Evolutionary conservation across 371 early-diverging fungal genomes (phyloP).

Genomic region (Mucor saturninus): DNA sequence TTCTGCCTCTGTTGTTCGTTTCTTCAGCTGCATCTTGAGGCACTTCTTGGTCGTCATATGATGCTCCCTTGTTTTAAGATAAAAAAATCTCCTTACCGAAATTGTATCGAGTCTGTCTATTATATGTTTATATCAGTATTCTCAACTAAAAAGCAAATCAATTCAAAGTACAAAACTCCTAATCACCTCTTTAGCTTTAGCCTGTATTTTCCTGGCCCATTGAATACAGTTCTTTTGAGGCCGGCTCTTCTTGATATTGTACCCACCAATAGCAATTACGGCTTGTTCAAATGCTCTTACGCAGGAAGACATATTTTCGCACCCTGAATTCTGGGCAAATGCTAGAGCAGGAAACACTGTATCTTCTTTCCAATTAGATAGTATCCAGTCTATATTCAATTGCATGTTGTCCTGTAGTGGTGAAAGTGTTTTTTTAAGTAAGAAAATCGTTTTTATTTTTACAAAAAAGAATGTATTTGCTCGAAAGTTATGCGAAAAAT

Average conservation of each 20-base stretch:
- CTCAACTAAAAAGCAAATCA: conserved; percentile 5
- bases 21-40: conserved; percentile 3
- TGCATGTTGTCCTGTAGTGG: conserved; percentile 1
- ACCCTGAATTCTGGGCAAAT: conserved; percentile 5
- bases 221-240: conserved; percentile 1
- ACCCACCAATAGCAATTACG: conserved; percentile 3
- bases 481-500: not conserved
- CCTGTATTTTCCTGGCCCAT: conserved; percentile 5
- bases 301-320: conserved; percentile 8
- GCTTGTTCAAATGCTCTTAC: conserved; percentile 1
- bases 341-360: conserved; percentile 1
- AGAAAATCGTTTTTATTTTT: not conserved
- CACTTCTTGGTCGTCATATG: conserved; percentile 4
- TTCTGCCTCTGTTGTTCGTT: conserved; percentile 5
- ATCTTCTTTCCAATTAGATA: conserved; percentile 7
- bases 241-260: not conserved
- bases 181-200: conserved; percentile 6
- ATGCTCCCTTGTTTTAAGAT: conserved; percentile 5
- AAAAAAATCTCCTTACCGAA: not conserved
- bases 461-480: not conserved
- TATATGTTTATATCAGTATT: conserved; percentile 4
- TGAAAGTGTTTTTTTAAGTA: conserved; percentile 1
- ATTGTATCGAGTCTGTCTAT: conserved; percentile 3
- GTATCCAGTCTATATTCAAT: conserved; percentile 1
- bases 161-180: not conserved